Evolutionary conservation across 2,329 filamentous ascomycete species (phyloP), one percentile per base, ranked within the genome.

Genomic region (Fusarium tanahbumbuense): DNA sequence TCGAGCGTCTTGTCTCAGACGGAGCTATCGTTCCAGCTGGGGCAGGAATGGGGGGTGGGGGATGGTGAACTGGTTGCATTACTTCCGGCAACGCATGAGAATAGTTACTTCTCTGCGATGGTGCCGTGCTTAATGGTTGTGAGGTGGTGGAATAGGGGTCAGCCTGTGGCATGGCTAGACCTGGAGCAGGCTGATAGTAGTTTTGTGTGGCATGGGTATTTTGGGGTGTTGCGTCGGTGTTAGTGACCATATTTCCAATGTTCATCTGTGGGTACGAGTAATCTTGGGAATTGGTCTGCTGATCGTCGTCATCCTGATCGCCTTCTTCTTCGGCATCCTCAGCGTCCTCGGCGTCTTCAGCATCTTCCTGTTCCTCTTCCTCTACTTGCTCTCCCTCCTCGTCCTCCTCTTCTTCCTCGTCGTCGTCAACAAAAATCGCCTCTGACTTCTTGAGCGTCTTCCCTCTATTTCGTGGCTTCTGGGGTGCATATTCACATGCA

Each of bases 401-500:
- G 1, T 67, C 64, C 6, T 66, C 70, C 11, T 68, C 66, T 15
- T 67, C 70, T 1, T 64, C 67, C 5, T 68, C 69, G 2, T 69
- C 67, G 9, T 59, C 60, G 4, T 69, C 55, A 18, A 70, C 34
- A n/a, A 65, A 48, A 15, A 69, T 52, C 13, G 56, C 28, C 18
- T 68, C 67, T 8, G 57, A 68, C 8, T 68, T 28, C 28, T 71
- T 70, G 18, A 44, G 5, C 6, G 65, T 23, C 20, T 70, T 72
- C 52, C 74, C 76, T 34, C 28, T 71, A 28, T 73, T 75, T 50
- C 72, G 75, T 20, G 57, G 72, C 41, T 76, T 79, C 15, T 76
- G 73, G n/a, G 76, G 69, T 23, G 82, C 76, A 67, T 84, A 85
- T 49, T 81, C 75, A 63, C 83, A 85, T 10, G 67, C 62, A 8